Conservation (phyloP, 441 rosid species). For the Melastoma candidum region DNA sequence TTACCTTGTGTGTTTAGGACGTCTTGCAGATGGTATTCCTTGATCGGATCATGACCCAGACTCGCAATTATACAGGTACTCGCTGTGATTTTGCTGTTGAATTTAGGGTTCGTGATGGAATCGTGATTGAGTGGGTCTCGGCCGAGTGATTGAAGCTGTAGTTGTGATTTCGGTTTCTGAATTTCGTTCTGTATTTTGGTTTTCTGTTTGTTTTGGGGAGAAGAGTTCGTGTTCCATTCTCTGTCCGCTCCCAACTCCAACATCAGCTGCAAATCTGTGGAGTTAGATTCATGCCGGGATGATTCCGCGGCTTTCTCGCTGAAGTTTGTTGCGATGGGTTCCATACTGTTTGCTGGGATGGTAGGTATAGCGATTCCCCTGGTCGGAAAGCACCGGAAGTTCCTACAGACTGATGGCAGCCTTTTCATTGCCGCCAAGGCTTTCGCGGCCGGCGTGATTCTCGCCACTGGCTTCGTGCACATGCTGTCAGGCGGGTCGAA, state of each 20-base stretch:
- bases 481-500: constrained; percentile 60
- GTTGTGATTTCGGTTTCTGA: not conserved
- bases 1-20: constrained; percentile 20
- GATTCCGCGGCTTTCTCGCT: constrained; percentile 40
- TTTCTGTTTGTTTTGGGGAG: not conserved
- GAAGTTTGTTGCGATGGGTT: constrained; percentile 63
- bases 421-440: constrained; percentile 75
- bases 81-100: not conserved
- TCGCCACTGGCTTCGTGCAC: constrained; percentile 90
- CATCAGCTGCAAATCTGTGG: constrained; percentile 30
- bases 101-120: too few relatives aligned
- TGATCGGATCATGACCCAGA: constrained; percentile 20
- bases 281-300: constrained; percentile 45
- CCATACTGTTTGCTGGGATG: constrained; percentile 56
- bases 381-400: constrained; percentile 43
- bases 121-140: too few relatives aligned
- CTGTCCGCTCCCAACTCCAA: constrained; percentile 25
- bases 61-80: constrained; percentile 28
- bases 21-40: constrained; percentile 17
- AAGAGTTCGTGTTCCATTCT: constrained; percentile 26
- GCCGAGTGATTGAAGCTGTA: not conserved
- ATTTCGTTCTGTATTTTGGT: not conserved
- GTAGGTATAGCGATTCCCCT: constrained; percentile 60
- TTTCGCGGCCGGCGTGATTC: constrained; percentile 87
- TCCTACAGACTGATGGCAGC: constrained; percentile 45